Evolutionary conservation across 805 yeast species (phyloP).

Genomic region (Ascoidea rubescens): DNA sequence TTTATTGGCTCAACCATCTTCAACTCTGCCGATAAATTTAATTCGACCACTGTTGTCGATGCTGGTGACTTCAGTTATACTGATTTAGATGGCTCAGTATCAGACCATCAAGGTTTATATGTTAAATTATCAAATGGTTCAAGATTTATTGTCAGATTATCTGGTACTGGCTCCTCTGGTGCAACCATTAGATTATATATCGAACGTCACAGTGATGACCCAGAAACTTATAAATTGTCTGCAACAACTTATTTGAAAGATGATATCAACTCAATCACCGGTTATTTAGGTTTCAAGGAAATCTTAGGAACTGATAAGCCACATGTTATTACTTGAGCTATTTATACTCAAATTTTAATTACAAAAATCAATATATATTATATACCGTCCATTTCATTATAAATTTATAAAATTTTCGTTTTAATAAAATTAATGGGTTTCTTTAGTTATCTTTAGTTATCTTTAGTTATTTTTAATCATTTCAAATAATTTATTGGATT

Average conservation of each 20-base stretch:
- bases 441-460: too few relatives aligned
- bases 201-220: slow-evolving; percentile 66
- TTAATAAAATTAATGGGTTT: too few relatives aligned
- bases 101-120: slow-evolving; percentile 76
- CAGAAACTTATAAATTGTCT: slow-evolving; percentile 27
- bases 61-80: slow-evolving; percentile 87
- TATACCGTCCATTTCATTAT: not conserved
- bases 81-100: slow-evolving; percentile 87
- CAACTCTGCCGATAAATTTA: slow-evolving; percentile 24
- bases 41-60: slow-evolving; percentile 39
- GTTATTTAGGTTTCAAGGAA: slow-evolving; percentile 58
- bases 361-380: too few relatives aligned
- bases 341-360: not conserved
- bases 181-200: slow-evolving; percentile 90
- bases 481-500: not conserved
- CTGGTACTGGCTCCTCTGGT: slow-evolving; percentile 97
- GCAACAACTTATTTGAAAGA: slow-evolving; percentile 58
- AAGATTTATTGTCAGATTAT: slow-evolving; percentile 77
- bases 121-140: slow-evolving; percentile 72
- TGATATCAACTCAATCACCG: slow-evolving; percentile 49
- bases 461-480: too few relatives aligned
- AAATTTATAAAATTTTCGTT: too few relatives aligned
- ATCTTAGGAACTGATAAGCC: slow-evolving; percentile 75
- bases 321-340: slow-evolving; percentile 64
- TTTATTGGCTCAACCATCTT: slow-evolving; percentile 31